Evolutionary conservation across 106 monocot genomes (phyloP).

Genomic region (Acorus calamus): DNA sequence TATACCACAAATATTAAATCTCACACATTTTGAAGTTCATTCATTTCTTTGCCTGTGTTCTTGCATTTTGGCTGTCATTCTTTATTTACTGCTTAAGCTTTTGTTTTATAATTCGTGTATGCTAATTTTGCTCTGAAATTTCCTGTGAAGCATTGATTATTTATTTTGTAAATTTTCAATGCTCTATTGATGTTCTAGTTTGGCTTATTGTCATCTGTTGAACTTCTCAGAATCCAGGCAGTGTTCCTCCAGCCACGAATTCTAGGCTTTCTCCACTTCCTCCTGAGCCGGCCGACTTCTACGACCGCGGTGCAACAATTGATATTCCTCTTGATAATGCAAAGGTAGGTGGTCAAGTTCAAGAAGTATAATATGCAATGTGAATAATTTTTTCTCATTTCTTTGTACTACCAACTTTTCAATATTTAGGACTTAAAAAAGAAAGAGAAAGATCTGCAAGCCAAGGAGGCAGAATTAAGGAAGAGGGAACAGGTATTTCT

Average conservation of each 20-base stretch:
- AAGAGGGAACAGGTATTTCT: constrained; percentile 71
- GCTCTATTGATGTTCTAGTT: background rate
- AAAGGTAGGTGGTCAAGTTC: constrained; percentile 12
- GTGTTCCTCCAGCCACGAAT: constrained; percentile 40
- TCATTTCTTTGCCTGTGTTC: no score
- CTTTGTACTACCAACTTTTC: background rate
- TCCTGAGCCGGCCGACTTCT: constrained; percentile 45
- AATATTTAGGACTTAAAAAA: constrained; percentile 50
- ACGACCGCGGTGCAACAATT: constrained; percentile 23
- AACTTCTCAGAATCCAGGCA: constrained; percentile 15
- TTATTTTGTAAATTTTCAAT: background rate
- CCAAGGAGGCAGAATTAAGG: constrained; percentile 68
- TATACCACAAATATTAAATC: no score
- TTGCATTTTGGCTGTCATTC: no score
- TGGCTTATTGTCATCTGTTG: background rate
- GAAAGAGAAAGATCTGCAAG: constrained; percentile 73
- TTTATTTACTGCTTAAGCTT: no score
- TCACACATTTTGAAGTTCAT: no score
- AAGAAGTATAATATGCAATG: background rate
- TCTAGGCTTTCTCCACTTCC: constrained; percentile 45
- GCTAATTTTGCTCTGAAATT: no score
- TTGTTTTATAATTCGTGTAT: no score
- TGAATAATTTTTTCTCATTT: background rate
- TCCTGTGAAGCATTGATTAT: no score
- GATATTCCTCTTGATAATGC: constrained; percentile 44